A percentile compares a stretch with the other conserved stretches of the same genome.
Evolutionary conservation across 164 flowering plant genomes (phyloP).

Genomic region (Magnolia sinica): DNA sequence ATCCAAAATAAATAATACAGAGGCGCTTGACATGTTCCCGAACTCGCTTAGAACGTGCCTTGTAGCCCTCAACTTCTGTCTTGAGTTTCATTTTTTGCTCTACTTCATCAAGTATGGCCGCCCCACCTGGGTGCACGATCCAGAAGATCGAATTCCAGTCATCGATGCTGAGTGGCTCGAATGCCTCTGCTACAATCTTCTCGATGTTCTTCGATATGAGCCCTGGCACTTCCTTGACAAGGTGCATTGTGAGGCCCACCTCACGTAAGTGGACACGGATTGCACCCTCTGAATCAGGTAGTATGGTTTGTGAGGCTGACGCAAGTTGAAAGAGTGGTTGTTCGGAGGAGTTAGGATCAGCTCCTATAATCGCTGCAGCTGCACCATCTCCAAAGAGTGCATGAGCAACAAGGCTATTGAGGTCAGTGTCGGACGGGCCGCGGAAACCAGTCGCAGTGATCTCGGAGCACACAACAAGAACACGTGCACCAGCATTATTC

Average conservation of each 20-base stretch:
- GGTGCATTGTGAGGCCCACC: slow-evolving; percentile 15
- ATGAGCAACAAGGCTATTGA: slow-evolving; percentile 15
- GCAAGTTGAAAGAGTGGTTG: slow-evolving; percentile 12
- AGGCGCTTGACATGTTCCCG: slow-evolving; percentile 20
- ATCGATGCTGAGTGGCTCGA: slow-evolving; percentile 9
- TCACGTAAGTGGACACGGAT: slow-evolving; percentile 14
- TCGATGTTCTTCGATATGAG: slow-evolving; percentile 18
- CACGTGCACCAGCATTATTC: slow-evolving; percentile 16
- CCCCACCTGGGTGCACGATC: slow-evolving; percentile 15
- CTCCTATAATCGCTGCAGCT: slow-evolving; percentile 11
- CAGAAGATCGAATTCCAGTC: slow-evolving; percentile 21
- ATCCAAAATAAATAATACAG: slow-evolving; percentile 15
- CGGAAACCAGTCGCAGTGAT: slow-evolving; percentile 12
- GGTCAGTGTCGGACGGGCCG: slow-evolving; percentile 8
- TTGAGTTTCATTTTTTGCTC: slow-evolving; percentile 8
- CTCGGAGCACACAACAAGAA: slow-evolving; percentile 19
- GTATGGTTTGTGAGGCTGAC: slow-evolving; percentile 11
- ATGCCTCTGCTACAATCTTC: slow-evolving; percentile 10
- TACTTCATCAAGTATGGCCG: slow-evolving; percentile 13
- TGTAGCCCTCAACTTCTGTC: slow-evolving; percentile 12
- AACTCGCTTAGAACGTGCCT: slow-evolving; percentile 12
- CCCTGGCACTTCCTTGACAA: slow-evolving; percentile 17
- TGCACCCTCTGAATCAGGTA: slow-evolving; percentile 10
- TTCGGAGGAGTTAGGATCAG: slow-evolving; percentile 9
- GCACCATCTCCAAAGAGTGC: slow-evolving; percentile 20